Evolutionary conservation across 306 rosid species (phyloP).

Genomic region (Citrullus amarus): DNA sequence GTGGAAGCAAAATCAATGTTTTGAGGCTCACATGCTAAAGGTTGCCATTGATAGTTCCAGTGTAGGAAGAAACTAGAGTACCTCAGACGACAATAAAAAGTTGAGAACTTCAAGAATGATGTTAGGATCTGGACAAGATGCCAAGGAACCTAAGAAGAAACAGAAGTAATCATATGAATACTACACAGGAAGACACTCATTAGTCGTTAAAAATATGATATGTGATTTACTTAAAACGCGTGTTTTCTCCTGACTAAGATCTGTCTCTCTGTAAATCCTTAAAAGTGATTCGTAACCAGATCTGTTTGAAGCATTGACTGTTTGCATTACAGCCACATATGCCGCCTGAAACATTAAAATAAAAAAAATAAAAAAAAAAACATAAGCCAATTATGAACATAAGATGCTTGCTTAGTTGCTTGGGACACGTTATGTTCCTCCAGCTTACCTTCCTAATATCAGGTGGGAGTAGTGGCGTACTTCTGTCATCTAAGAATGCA

Average conservation of each 20-base stretch:
- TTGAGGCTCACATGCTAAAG: constrained; percentile 6
- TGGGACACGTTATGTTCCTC: neutral
- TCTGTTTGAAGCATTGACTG: constrained; percentile 40
- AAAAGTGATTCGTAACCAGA: constrained; percentile 61
- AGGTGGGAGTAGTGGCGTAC: constrained; percentile 75
- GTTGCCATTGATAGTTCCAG: neutral
- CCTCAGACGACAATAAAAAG: constrained; percentile 32
- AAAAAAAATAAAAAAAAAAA: constrained; percentile 24
- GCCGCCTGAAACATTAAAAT: constrained; percentile 51
- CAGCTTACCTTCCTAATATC: constrained; percentile 69
- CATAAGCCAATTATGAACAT: neutral
- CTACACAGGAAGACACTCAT: neutral
- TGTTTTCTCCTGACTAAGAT: constrained; percentile 81
- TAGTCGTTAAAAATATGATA: neutral
- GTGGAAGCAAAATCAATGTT: constrained; percentile 5
- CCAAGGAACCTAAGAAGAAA: constrained; percentile 24
- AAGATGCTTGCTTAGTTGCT: neutral
- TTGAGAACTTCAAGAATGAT: constrained; percentile 39
- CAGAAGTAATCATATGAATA: neutral
- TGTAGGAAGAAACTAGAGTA: constrained; percentile 1
- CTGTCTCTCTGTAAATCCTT: constrained; percentile 72
- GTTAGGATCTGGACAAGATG: constrained; percentile 28
- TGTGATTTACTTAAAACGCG: constrained; percentile 61
- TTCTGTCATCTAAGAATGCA: constrained; percentile 68
- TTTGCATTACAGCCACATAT: constrained; percentile 68